Conservation (phyloP, 2,329 filamentous ascomycete species). For the Apiospora hydei region DNA sequence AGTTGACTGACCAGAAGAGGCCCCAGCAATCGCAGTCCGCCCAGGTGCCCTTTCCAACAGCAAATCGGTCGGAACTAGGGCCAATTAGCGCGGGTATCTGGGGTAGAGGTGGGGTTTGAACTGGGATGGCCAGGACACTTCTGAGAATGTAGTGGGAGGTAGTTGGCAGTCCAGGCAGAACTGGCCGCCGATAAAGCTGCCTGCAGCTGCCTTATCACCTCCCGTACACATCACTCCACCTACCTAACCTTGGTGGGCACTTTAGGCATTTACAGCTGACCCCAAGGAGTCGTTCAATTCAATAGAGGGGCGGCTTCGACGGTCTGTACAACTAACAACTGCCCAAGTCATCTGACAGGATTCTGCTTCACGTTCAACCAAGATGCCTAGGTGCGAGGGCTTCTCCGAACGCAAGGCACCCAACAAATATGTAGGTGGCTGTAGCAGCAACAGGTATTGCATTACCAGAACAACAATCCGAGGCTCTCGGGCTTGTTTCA, state of each 20-base stretch:
- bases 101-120: conserved; percentile 1
- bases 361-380: not conserved
- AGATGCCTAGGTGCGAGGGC: not conserved
- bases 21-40: not conserved
- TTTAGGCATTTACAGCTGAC: conserved; percentile 15
- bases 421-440: not conserved
- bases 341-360: not conserved
- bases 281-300: not conserved
- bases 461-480: not conserved
- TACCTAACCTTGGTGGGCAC: conserved; percentile 12
- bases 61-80: not conserved
- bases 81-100: conserved; percentile 18
- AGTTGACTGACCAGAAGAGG: not conserved
- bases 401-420: not conserved
- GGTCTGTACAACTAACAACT: conserved; percentile 6
- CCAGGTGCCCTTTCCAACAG: conserved; percentile 14
- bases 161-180: conserved; percentile 1
- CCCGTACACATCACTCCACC: conserved; percentile 8
- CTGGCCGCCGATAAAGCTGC: conserved; percentile 18
- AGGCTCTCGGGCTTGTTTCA: conserved; percentile 15
- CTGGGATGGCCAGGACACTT: conserved; percentile 1
- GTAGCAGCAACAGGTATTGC: not conserved
- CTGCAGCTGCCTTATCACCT: conserved; percentile 15
- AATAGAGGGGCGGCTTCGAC: not conserved
- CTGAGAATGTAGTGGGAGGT: not conserved